Evolutionary conservation across 352 stramenopile species (phyloP).

Genomic region (Globisporangium parvum): DNA sequence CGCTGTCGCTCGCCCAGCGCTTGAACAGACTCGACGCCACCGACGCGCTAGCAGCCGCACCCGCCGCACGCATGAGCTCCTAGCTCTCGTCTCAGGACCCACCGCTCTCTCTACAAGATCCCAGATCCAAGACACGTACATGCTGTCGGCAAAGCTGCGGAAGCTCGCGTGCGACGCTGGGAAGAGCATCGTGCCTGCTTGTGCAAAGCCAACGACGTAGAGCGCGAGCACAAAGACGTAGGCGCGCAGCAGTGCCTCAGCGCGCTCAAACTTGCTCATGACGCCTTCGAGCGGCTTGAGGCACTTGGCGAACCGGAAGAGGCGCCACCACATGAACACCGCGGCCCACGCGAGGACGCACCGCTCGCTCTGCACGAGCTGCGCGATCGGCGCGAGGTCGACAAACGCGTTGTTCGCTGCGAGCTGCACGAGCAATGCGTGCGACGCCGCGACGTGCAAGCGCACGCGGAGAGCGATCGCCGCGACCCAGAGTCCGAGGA

Average conservation of each 20-base stretch:
- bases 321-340: conserved; percentile 56
- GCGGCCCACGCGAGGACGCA: conserved; percentile 28
- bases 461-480: conserved; percentile 29
- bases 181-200: conserved; percentile 40
- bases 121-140: conserved; percentile 39
- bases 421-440: conserved; percentile 29
- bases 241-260: conserved; percentile 32
- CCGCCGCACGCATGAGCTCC: background rate
- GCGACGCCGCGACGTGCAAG: conserved; percentile 25
- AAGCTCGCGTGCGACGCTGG: conserved; percentile 24
- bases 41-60: conserved; percentile 15
- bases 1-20: background rate
- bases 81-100: background rate
- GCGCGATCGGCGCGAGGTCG: conserved; percentile 21
- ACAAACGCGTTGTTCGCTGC: conserved; percentile 28
- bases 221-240: conserved; percentile 32
- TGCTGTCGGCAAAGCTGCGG: conserved; percentile 31
- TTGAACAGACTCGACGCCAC: conserved; percentile 21
- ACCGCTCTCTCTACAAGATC: background rate
- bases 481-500: conserved; percentile 35
- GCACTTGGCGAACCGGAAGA: conserved; percentile 37
- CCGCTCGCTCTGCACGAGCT: conserved; percentile 29
- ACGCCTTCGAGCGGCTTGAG: conserved; percentile 37
- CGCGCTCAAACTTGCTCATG: conserved; percentile 35
- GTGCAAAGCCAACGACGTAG: conserved; percentile 42